Conservation (phyloP, 371 early-diverging fungal species). For the Syncephalastrum sp. region DNA sequence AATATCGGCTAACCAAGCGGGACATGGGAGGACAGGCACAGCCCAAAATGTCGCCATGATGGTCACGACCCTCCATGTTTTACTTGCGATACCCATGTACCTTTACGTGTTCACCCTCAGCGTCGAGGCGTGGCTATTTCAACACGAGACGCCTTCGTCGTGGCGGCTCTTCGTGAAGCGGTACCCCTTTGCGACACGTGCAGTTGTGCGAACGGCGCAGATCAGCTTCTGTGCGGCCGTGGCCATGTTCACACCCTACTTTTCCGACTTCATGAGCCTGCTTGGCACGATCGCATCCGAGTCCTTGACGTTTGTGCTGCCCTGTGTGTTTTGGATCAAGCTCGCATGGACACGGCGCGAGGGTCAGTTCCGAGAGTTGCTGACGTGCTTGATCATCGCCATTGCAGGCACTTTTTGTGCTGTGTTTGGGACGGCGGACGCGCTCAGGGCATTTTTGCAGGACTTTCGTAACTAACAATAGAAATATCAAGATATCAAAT, state of each 20-base stretch:
- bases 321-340: conserved; percentile 74
- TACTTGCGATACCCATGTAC: conserved; percentile 78
- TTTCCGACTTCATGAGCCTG: conserved; percentile 78
- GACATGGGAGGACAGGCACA: conserved; percentile 33
- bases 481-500: too few species aligned
- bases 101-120: conserved; percentile 75
- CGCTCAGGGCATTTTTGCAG: conserved; percentile 52
- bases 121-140: conserved; percentile 45
- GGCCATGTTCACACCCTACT: conserved; percentile 78
- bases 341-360: conserved; percentile 50
- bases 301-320: conserved; percentile 78
- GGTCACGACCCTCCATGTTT: conserved; percentile 77
- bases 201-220: conserved; percentile 53
- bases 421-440: conserved; percentile 72
- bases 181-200: conserved; percentile 39
- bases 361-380: conserved; percentile 46
- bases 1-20: too few species aligned
- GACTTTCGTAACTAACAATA: conserved; percentile 12
- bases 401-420: conserved; percentile 65
- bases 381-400: conserved; percentile 54
- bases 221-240: conserved; percentile 48
- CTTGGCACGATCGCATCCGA: conserved; percentile 79
- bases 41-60: conserved; percentile 64
- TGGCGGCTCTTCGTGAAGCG: not conserved
- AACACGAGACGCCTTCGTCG: too few species aligned